phyloP scores from a whole-genome alignment of 2,329 filamentous ascomycete genomes.

The Fusarium sublunatum region DNA sequence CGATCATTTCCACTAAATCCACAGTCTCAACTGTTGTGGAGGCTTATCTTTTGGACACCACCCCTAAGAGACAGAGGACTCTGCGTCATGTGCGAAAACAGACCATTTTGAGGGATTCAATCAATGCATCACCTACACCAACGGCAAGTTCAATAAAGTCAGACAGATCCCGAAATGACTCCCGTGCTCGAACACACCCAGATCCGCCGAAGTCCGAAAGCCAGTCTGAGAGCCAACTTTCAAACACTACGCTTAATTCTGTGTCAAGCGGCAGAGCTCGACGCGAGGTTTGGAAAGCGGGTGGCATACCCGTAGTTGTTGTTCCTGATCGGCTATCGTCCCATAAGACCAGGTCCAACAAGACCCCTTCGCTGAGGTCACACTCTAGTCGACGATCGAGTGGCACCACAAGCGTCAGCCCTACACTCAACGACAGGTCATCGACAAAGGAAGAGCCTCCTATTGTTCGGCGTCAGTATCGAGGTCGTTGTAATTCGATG shows the following conservation, averaged over 20 bases:
- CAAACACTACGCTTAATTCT: conserved; percentile 61
- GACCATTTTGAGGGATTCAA: conserved; percentile 60
- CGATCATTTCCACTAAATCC: conserved; percentile 66
- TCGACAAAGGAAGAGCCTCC: conserved; percentile 57
- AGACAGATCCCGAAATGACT: conserved; percentile 42
- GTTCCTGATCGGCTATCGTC: conserved; percentile 70
- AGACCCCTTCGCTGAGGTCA: conserved; percentile 68
- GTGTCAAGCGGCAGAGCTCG: conserved; percentile 65
- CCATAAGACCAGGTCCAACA: conserved; percentile 61
- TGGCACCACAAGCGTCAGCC: conserved; percentile 64
- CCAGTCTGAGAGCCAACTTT: conserved; percentile 58
- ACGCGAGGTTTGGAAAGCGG: conserved; percentile 68
- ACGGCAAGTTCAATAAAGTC: conserved; percentile 20
- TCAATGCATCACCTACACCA: conserved; percentile 20
- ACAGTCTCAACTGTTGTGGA: conserved; percentile 67
- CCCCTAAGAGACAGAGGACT: conserved; percentile 61
- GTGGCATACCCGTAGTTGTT: conserved; percentile 71
- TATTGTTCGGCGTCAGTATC: conserved; percentile 56
- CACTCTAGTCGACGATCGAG: conserved; percentile 69
- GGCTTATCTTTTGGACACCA: conserved; percentile 65
- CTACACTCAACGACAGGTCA: conserved; percentile 57
- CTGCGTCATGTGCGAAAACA: conserved; percentile 72
- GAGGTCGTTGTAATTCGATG: conserved; percentile 58
- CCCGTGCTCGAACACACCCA: conserved; percentile 45
- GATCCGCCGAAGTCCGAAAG: conserved; percentile 47